Evolutionary conservation across 225 moss, liverwort and hornwort species (phyloP).

Genomic region (Climacium dendroides): DNA sequence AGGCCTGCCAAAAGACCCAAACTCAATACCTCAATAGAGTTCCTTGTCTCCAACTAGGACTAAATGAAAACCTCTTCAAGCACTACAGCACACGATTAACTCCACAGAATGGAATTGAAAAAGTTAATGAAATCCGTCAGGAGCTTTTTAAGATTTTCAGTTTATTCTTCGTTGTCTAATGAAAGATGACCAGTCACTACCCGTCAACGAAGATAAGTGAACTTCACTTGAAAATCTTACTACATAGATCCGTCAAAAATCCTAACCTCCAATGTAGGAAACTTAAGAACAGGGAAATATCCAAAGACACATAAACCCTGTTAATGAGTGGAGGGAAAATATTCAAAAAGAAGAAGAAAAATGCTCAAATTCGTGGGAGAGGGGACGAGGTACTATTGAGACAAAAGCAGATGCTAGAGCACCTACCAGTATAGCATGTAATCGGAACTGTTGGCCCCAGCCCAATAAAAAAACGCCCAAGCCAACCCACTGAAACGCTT

Average conservation of each 20-base stretch:
- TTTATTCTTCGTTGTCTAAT: background rate
- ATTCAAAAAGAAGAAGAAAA: background rate
- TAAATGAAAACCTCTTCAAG: background rate
- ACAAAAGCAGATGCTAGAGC: background rate
- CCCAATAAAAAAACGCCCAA: conserved; percentile 33
- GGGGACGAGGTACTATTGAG: background rate
- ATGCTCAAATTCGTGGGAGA: background rate
- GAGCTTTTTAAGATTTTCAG: too few relatives aligned
- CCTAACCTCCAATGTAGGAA: background rate
- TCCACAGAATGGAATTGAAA: background rate
- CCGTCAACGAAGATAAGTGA: background rate
- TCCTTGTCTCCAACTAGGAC: background rate
- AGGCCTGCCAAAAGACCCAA: conserved; percentile 20
- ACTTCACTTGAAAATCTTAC: background rate
- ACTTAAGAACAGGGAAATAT: background rate
- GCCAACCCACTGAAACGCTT: conserved; percentile 32
- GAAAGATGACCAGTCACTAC: background rate
- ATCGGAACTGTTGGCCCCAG: conserved; percentile 46
- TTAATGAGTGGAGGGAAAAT: background rate
- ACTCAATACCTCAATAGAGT: background rate
- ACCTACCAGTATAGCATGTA: conserved; percentile 43
- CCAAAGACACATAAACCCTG: background rate
- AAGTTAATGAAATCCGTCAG: background rate
- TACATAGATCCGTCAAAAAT: background rate
- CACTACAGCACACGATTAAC: background rate